phyloP scores from a whole-genome alignment of 768 basidiomycete genomes.

The Tricholoma matsutake region DNA sequence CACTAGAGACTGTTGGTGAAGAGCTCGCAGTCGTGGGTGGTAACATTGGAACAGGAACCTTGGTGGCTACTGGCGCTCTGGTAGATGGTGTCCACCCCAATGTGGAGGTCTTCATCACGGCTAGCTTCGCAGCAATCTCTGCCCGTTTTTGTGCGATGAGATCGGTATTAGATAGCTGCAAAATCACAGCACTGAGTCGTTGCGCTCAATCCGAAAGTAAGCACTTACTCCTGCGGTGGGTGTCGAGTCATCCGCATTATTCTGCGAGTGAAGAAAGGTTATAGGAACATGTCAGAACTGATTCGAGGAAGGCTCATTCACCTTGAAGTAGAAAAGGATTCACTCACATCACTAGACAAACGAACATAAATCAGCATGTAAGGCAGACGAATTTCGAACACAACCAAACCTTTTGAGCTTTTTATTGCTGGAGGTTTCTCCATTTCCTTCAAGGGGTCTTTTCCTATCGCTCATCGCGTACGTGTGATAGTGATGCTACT shows the following conservation, averaged over 20 bases:
- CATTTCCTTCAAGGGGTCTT: constrained; percentile 54
- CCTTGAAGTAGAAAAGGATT: constrained; percentile 49
- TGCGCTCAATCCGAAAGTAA: background rate
- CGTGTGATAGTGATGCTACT: background rate
- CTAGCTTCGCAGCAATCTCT: constrained; percentile 82
- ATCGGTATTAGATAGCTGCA: constrained; percentile 35
- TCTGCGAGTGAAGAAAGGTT: constrained; percentile 59
- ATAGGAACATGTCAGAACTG: constrained; percentile 63
- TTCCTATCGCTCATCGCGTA: constrained; percentile 64
- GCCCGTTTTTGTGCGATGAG: constrained; percentile 82
- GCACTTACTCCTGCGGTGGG: constrained; percentile 43
- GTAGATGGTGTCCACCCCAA: constrained; percentile 31
- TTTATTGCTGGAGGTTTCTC: constrained; percentile 48
- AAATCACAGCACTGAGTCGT: constrained; percentile 1
- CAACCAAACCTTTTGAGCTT: constrained; percentile 63
- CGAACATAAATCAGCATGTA: constrained; percentile 15
- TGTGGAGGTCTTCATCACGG: constrained; percentile 58
- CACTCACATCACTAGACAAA: constrained; percentile 69
- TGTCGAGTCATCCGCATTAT: constrained; percentile 41
- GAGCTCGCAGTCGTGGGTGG: constrained; percentile 30
- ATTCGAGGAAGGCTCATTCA: constrained; percentile 60
- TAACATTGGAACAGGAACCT: constrained; percentile 27
- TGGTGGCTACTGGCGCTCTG: constrained; percentile 40
- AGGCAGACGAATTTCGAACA: constrained; percentile 4
- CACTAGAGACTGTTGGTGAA: constrained; percentile 33